Evolutionary conservation across 176 grass and related monocot genomes (phyloP), one percentile per base, ranked within the genome.

Genomic region (Oryza brachyantha): DNA sequence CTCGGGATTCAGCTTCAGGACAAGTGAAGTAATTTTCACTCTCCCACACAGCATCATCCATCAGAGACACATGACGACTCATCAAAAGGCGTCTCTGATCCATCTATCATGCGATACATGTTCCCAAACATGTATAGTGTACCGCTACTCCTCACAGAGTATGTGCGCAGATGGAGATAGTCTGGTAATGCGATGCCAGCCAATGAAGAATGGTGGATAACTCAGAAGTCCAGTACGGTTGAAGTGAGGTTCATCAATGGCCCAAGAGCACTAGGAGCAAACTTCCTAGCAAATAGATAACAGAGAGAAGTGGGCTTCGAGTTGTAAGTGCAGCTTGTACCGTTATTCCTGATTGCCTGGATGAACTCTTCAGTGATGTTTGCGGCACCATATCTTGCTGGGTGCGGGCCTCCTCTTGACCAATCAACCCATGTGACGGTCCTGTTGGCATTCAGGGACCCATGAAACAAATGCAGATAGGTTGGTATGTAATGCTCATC

Each of bases 401-500:
- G 93, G 76, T 95, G 93, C 0, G 93, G 86, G 37, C 93, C 93
- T 84, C 89, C 93, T 84, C 93, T 95, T 22, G 93, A 95, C 93
- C 93, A 95, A 75, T 95, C 93, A 13, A 95, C 93, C 93, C 93
- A 95, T 63, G 93, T 95, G 45, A 95, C 79, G 24, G 85, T 95
- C 55, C 93, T 70, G 77, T 95, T 95, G 48, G 89, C 89, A 12
- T 90, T 95, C 38, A 87, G 87, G 22, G 80, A 61, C 68, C 93
- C 89, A 8, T 95, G 76, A 77, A 95, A 90, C 73, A 89, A 73
- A 83, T 95, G 79, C 55, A 95, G 64, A 68, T 89, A 95, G 12
- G 93, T 95, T 3, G 93, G 93, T 83, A 95, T 92, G 86, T 95
- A 95, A 71, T 95, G 93, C 74, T 95, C 93, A 11, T 95, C 93